Evolutionary conservation across 2,329 filamentous ascomycete genomes (phyloP).

Genomic region (Penicillium sp.): DNA sequence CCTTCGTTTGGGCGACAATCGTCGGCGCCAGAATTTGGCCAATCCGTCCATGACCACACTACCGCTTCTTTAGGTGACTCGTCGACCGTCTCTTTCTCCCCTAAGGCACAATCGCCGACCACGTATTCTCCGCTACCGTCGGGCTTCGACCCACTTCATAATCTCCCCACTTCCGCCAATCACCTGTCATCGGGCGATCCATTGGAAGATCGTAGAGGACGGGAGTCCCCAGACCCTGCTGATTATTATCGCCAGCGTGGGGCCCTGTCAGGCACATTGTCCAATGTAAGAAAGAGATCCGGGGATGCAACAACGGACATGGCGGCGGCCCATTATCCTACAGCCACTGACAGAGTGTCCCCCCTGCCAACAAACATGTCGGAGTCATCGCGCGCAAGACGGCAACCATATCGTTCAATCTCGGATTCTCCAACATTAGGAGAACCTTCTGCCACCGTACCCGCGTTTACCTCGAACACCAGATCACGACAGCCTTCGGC

Average conservation of each 20-base stretch:
- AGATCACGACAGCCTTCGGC: constrained; percentile 62
- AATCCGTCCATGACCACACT: constrained; percentile 9
- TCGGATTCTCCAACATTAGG: constrained; percentile 31
- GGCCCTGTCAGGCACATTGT: constrained; percentile 30
- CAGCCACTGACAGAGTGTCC: constrained; percentile 21
- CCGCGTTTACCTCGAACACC: constrained; percentile 10
- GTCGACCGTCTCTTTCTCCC: constrained; percentile 27
- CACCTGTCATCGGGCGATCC: constrained; percentile 21
- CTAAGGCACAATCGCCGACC: constrained; percentile 21
- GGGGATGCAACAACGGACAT: constrained; percentile 20
- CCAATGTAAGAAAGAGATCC: constrained; percentile 25
- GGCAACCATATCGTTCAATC: constrained; percentile 30
- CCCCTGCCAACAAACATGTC: constrained; percentile 28
- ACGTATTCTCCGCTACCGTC: constrained; percentile 28
- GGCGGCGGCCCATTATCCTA: constrained; percentile 18
- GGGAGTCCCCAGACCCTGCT: constrained; percentile 45
- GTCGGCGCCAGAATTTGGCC: constrained; percentile 24
- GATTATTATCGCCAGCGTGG: constrained; percentile 50
- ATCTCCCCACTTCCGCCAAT: constrained; percentile 15
- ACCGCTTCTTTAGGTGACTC: constrained; percentile 27
- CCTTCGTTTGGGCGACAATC: constrained; percentile 33
- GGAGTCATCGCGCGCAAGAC: constrained; percentile 22
- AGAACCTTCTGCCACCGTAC: constrained; percentile 16
- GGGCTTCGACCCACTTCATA: constrained; percentile 17
- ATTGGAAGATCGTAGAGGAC: constrained; percentile 13